These are phyloP conservation scores for Nissolia schottii DNA, from an alignment of 306 rosid genomes.

Conservation along the genomic window DNA sequence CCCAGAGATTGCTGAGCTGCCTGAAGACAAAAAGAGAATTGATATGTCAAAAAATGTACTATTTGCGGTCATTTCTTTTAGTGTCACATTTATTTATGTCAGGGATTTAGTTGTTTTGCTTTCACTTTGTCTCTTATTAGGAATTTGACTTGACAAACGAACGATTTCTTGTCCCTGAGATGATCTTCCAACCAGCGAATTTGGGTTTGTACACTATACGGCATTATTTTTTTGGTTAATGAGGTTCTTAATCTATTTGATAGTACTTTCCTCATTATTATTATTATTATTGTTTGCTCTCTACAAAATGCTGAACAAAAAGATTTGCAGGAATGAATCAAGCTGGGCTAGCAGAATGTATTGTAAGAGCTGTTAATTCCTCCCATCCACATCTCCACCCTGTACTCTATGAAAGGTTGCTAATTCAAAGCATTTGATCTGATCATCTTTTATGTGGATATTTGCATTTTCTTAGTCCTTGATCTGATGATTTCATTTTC, in stretches of 20 bases:
- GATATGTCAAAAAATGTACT: conserved; percentile 86
- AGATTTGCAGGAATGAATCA: conserved; percentile 81
- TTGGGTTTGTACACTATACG: conserved; percentile 48
- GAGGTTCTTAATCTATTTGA: conserved; percentile 1
- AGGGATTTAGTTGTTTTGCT: not conserved
- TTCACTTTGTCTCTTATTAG: conserved; percentile 32
- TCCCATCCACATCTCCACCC: conserved; percentile 90
- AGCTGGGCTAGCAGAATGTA: conserved; percentile 92
- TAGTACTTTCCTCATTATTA: not conserved
- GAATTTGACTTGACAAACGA: conserved; percentile 94
- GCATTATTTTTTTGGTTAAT: not conserved
- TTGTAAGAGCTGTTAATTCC: conserved; percentile 76
- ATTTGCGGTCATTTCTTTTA: not conserved
- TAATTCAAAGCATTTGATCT: not conserved
- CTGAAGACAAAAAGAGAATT: conserved; percentile 46
- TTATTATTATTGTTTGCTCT: not conserved
- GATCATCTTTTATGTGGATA: not conserved
- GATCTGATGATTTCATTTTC: not conserved
- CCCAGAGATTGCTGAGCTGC: conserved; percentile 30
- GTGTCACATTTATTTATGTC: not conserved
- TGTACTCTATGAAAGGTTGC: conserved; percentile 74
- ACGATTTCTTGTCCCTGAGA: conserved; percentile 94
- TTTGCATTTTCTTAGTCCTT: not conserved
- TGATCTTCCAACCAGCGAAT: conserved; percentile 95
- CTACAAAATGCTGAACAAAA: conserved; percentile 17